These are phyloP conservation scores for Monosporascus sp. DNA, from an alignment of 2,329 filamentous ascomycete species.

Conservation along the genomic window DNA sequence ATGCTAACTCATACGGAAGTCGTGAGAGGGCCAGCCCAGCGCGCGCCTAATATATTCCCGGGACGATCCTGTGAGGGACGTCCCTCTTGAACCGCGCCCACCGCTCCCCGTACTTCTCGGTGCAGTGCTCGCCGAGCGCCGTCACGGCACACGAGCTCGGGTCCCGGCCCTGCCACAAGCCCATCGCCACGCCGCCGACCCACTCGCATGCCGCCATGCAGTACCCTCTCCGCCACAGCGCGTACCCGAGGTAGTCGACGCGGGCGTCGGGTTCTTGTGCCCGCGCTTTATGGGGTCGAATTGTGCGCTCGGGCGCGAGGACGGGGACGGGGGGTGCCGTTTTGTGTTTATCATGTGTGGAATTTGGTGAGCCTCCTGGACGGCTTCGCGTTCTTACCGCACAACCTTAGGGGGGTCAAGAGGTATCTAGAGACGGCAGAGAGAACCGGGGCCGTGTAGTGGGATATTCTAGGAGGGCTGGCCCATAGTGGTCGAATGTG, in stretches of 20 bases:
- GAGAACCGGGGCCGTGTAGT: too few relatives aligned
- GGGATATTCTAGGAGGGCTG: too few relatives aligned
- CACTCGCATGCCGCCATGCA: constrained; percentile 30
- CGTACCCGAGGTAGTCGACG: constrained; percentile 35
- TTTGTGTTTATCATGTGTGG: not conserved
- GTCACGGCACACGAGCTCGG: constrained; percentile 26
- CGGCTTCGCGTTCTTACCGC: too few relatives aligned
- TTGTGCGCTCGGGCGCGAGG: too few relatives aligned
- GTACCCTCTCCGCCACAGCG: constrained; percentile 26
- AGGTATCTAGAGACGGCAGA: too few relatives aligned
- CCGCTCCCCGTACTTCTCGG: constrained; percentile 30
- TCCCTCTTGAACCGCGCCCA: constrained; percentile 33
- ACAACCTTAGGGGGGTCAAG: too few relatives aligned
- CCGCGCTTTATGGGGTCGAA: too few relatives aligned
- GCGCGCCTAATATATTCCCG: constrained; percentile 28
- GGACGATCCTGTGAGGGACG: constrained; percentile 30
- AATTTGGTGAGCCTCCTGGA: constrained; percentile 23
- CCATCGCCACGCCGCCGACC: constrained; percentile 26
- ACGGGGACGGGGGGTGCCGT: too few relatives aligned
- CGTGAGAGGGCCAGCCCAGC: too few relatives aligned
- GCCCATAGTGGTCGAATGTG: too few relatives aligned
- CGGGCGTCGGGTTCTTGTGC: too few relatives aligned
- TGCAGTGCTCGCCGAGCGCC: constrained; percentile 33
- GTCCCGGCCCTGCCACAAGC: constrained; percentile 22
- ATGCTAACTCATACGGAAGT: too few relatives aligned